A percentile compares a stretch with the other conserved stretches of the same genome.
Evolutionary conservation across 2,329 filamentous ascomycete genomes (phyloP).

Genomic region (Penicillium sclerotigenum): DNA sequence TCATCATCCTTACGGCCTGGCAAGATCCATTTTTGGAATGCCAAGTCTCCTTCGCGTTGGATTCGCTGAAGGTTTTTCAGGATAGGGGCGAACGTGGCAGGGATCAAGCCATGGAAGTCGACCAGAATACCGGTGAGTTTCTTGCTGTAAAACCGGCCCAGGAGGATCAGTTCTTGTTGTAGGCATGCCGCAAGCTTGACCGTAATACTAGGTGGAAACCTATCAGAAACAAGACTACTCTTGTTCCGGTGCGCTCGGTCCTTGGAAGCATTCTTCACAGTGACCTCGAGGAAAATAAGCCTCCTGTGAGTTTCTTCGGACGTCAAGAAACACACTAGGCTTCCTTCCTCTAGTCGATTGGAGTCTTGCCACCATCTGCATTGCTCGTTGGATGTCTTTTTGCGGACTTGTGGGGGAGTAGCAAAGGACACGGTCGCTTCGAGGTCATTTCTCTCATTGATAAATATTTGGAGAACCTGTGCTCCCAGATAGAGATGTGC

Average conservation of each 20-base stretch:
- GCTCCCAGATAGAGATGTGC: conserved; percentile 4
- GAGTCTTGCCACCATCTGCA: conserved; percentile 12
- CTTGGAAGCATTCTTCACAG: conserved; percentile 2
- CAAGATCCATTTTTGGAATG: conserved; percentile 9
- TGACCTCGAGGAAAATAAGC: conserved; percentile 9
- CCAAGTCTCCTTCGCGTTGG: conserved; percentile 1
- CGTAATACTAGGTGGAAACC: conserved; percentile 1
- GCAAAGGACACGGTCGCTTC: conserved; percentile 6
- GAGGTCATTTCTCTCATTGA: conserved; percentile 8
- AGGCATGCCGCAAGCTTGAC: conserved; percentile 9
- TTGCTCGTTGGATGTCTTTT: background rate
- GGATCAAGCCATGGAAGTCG: conserved; percentile 9
- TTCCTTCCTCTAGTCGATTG: conserved; percentile 8
- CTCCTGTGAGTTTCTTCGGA: background rate
- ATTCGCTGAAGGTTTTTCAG: conserved; percentile 8
- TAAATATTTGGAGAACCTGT: background rate
- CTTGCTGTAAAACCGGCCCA: conserved; percentile 3
- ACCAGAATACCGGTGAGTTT: conserved; percentile 3
- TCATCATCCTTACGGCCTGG: background rate
- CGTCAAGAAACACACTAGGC: conserved; percentile 5
- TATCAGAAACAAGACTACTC: conserved; percentile 8
- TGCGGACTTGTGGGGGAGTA: background rate
- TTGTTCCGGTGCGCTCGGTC: background rate
- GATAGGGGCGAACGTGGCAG: conserved; percentile 9
- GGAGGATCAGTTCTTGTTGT: background rate